These are phyloP conservation scores for Glutinoglossum americanum DNA, from an alignment of 495 filamentous ascomycete genomes.

Conservation along the genomic window DNA sequence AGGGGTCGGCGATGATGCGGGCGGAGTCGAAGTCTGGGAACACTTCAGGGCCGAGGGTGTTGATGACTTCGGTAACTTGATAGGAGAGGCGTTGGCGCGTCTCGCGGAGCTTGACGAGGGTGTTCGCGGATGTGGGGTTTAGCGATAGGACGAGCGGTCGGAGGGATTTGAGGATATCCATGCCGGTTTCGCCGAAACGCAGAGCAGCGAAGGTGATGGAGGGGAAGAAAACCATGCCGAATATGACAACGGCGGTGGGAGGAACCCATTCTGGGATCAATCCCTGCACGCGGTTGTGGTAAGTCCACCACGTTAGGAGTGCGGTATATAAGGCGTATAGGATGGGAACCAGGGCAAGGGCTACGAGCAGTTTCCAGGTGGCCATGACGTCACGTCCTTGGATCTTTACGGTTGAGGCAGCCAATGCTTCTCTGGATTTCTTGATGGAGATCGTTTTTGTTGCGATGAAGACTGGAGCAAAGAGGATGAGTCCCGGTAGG, in stretches of 20 bases:
- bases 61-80: constrained; percentile 82
- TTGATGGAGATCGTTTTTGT: constrained; percentile 75
- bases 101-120: constrained; percentile 54
- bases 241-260: constrained; percentile 49
- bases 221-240: constrained; percentile 61
- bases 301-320: constrained; percentile 54
- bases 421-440: constrained; percentile 79
- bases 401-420: constrained; percentile 82
- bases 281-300: constrained; percentile 60
- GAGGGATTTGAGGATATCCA: constrained; percentile 95
- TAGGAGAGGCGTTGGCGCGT: constrained; percentile 48
- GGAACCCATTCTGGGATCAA: constrained; percentile 60
- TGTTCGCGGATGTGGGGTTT: constrained; percentile 65
- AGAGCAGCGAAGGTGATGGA: constrained; percentile 83
- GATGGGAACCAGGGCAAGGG: constrained; percentile 68
- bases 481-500: constrained; percentile 69
- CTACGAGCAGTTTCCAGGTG: constrained; percentile 92
- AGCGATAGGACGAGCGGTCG: constrained; percentile 76
- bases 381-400: constrained; percentile 90
- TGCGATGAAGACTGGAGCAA: constrained; percentile 75
- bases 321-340: constrained; percentile 66
- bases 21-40: constrained; percentile 86
- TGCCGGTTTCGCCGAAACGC: constrained; percentile 86
- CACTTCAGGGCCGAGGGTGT: constrained; percentile 85
- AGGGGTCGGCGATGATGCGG: constrained; percentile 50